Percentiles rank a stretch among this genome's conserved stretches.
phyloP scores from a whole-genome alignment of 75 land plant species.

The Pinus tabuliformis region DNA sequence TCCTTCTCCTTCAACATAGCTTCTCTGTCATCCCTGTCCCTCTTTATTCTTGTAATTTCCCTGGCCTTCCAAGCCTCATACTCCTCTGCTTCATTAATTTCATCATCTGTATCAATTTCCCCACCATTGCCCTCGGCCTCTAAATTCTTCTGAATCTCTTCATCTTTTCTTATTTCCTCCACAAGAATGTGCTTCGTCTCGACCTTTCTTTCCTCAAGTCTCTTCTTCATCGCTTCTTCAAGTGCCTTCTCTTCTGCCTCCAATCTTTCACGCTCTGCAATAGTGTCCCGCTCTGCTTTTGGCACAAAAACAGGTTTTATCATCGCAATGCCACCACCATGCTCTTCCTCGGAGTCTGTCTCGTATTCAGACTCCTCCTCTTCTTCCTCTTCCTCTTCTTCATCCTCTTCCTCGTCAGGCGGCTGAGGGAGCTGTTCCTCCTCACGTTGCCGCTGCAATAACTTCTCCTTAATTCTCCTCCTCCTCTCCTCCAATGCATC shows the following conservation, averaged over 20 bases:
- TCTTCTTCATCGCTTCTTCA: constrained; percentile 66
- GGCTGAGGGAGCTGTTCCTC: constrained; percentile 43
- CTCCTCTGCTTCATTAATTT: constrained; percentile 89
- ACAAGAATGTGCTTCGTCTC: constrained; percentile 89
- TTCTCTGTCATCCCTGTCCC: constrained; percentile 90
- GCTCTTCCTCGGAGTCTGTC: constrained; percentile 91
- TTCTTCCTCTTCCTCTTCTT: constrained; percentile 57
- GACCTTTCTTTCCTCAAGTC: constrained; percentile 66
- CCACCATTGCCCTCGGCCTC: constrained; percentile 69
- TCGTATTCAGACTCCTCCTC: constrained; percentile 93
- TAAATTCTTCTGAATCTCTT: constrained; percentile 75
- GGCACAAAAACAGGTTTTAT: constrained; percentile 94
- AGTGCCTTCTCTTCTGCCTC: constrained; percentile 87
- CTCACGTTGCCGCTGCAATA: constrained; percentile 63
- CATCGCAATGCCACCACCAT: constrained; percentile 67
- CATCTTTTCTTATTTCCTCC: constrained; percentile 80
- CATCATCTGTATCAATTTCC: constrained; percentile 96
- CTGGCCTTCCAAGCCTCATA: constrained; percentile 95
- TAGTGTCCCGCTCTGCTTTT: constrained; percentile 85
- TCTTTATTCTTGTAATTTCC: constrained; percentile 93
- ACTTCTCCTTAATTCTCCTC: constrained; percentile 67
- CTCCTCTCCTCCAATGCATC: constrained; percentile 86
- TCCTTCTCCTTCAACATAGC: constrained; percentile 86
- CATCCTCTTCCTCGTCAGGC: constrained; percentile 66
- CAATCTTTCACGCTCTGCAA: constrained; percentile 86